These are phyloP conservation scores for Aphanocladium album DNA, from an alignment of 2,329 filamentous ascomycete genomes.

Conservation along the genomic window DNA sequence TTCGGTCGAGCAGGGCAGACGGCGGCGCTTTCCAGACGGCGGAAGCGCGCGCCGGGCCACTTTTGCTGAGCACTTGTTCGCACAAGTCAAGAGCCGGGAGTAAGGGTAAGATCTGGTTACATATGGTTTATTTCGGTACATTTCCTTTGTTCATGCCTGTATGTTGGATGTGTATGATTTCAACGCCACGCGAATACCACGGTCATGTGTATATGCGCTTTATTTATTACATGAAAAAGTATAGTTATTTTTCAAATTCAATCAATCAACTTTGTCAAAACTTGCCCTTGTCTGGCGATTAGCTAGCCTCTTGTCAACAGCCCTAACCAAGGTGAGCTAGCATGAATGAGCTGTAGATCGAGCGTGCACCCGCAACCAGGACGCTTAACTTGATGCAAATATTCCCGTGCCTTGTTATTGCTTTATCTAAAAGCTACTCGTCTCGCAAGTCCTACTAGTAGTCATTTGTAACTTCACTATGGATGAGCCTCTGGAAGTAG, in stretches of 20 bases:
- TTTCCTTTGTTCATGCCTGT: not conserved
- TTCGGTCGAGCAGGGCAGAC: not conserved
- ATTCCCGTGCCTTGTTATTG: no score
- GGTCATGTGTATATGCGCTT: not conserved
- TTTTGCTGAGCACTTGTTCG: not conserved
- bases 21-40: not conserved
- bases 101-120: not conserved
- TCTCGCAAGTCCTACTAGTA: no score
- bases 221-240: not conserved
- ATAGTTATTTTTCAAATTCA: not conserved
- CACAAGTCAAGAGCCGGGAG: not conserved
- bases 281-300: no score
- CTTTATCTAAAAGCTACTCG: no score
- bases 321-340: no score
- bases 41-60: not conserved
- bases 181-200: not conserved
- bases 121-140: not conserved
- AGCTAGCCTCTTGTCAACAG: no score
- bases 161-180: conserved; percentile 6
- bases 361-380: no score
- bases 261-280: no score
- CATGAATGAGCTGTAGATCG: no score
- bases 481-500: no score
- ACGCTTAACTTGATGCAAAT: no score
- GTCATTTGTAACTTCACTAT: no score